These are phyloP conservation scores for Cordyceps cicadae DNA, from an alignment of 2,329 filamentous ascomycete genomes.

Conservation along the genomic window DNA sequence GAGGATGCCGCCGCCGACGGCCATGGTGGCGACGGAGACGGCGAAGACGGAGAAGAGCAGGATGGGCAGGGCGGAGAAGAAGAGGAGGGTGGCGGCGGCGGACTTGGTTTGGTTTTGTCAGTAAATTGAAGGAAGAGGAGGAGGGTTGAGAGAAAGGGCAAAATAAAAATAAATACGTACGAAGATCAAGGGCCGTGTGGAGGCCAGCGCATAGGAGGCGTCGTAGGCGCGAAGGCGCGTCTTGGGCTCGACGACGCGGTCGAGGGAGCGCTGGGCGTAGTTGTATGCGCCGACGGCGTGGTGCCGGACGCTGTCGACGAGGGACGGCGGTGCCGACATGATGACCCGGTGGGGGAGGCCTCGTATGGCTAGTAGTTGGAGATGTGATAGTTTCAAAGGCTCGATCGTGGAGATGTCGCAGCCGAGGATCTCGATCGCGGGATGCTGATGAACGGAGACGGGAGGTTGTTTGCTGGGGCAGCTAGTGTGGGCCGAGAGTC, in stretches of 20 bases:
- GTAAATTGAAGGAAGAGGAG: neutral
- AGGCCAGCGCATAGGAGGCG: conserved; percentile 46
- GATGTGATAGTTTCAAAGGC: too few relatives aligned
- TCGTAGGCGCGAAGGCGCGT: conserved; percentile 50
- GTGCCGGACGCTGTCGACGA: conserved; percentile 23
- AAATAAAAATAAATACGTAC: conserved; percentile 35
- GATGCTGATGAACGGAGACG: too few relatives aligned
- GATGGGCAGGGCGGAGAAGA: conserved; percentile 59
- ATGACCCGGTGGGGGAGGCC: too few relatives aligned
- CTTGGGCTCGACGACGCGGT: conserved; percentile 50
- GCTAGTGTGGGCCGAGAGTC: too few relatives aligned
- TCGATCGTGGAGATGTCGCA: too few relatives aligned
- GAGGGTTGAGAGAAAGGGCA: neutral
- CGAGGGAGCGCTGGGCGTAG: conserved; percentile 36
- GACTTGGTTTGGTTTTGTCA: conserved; percentile 32
- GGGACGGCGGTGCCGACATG: neutral
- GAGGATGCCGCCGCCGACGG: conserved; percentile 51
- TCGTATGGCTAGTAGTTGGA: too few relatives aligned
- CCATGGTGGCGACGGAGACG: conserved; percentile 52
- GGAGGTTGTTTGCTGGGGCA: too few relatives aligned
- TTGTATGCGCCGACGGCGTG: conserved; percentile 28
- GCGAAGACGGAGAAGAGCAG: conserved; percentile 61
- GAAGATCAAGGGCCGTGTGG: conserved; percentile 59
- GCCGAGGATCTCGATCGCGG: too few relatives aligned
- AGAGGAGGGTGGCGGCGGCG: conserved; percentile 57